phyloP scores from a whole-genome alignment of 371 early-diverging fungal genomes.

The Choanephora cucurbitarum region DNA sequence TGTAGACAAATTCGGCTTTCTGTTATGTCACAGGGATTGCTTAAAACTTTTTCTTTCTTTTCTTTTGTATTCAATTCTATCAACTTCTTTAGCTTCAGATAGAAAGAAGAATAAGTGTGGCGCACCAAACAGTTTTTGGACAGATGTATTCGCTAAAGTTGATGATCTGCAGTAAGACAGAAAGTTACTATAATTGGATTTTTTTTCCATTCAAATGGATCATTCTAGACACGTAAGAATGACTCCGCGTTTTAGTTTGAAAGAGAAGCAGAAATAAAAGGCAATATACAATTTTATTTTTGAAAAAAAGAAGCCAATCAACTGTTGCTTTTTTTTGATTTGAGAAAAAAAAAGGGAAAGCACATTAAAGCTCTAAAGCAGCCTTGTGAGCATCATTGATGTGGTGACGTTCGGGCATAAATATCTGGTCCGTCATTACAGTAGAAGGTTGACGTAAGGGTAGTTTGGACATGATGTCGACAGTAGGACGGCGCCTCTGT shows the following conservation, averaged over 20 bases:
- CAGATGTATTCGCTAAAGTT: background rate
- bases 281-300: too few species aligned
- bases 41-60: too few species aligned
- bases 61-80: too few species aligned
- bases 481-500: slow-evolving; percentile 4
- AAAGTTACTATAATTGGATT: background rate
- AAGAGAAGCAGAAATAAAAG: background rate
- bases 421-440: background rate
- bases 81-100: too few species aligned
- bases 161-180: background rate
- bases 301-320: background rate
- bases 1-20: too few species aligned
- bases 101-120: too few species aligned
- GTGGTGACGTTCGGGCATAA: background rate
- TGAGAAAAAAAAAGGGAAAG: background rate
- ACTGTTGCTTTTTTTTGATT: background rate
- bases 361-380: background rate
- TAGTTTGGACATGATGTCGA: slow-evolving; percentile 31
- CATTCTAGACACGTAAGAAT: background rate
- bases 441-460: slow-evolving; percentile 20
- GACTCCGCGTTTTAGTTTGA: background rate
- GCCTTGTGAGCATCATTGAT: background rate
- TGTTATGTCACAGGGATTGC: too few species aligned
- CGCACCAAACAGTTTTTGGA: too few species aligned
- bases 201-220: background rate